Evolutionary conservation across 1,284 basidiomycete genomes (phyloP).

Genomic region (Trichosporon faecale): DNA sequence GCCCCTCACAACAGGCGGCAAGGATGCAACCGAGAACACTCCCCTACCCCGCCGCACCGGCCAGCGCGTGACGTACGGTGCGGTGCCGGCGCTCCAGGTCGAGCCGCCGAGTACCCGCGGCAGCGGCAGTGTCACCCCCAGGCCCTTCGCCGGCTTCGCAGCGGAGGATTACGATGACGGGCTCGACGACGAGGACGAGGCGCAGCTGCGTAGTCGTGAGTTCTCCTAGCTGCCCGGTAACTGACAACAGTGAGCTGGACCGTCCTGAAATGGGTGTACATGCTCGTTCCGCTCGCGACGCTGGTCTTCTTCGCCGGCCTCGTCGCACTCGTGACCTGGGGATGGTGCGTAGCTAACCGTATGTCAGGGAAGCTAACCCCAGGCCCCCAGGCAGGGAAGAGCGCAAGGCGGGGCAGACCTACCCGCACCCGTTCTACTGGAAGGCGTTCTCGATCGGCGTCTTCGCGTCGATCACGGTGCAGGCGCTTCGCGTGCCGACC

Average conservation of each 20-base stretch:
- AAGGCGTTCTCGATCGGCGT: constrained; percentile 47
- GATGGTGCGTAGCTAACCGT: constrained; percentile 37
- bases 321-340: constrained; percentile 45
- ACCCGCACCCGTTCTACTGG: constrained; percentile 48
- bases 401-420: constrained; percentile 40
- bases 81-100: constrained; percentile 16
- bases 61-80: constrained; percentile 17
- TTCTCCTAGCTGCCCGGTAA: neutral
- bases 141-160: neutral
- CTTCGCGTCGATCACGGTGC: constrained; percentile 47
- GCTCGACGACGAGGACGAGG: constrained; percentile 10
- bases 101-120: constrained; percentile 9
- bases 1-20: neutral
- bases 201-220: constrained; percentile 13
- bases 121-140: neutral
- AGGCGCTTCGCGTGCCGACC: constrained; percentile 44
- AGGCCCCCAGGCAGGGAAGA: constrained; percentile 50
- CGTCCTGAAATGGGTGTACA: constrained; percentile 44
- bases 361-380: neutral
- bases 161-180: constrained; percentile 9
- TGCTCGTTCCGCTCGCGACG: constrained; percentile 45
- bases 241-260: constrained; percentile 40
- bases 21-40: neutral
- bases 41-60: neutral
- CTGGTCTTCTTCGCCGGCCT: constrained; percentile 37